Base-by-base conservation (phyloP, 257 asterid genomes). In the Cynanchum wilfordii region DNA sequence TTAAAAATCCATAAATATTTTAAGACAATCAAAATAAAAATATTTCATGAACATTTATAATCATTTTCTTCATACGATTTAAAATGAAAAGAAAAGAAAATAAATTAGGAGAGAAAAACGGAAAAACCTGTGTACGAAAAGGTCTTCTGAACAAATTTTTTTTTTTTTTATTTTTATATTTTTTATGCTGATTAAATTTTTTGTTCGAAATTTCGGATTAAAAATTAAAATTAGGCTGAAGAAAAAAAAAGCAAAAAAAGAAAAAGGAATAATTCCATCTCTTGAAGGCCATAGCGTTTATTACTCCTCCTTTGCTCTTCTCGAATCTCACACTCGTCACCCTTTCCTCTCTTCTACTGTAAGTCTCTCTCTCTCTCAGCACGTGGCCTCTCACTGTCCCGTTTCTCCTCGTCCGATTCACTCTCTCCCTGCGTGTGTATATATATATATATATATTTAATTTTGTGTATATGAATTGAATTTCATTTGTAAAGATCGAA, bases 281-380 rank as follows among this genome's bases (percentile, higher is more conserved):
- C 10, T 59, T 29, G 0, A 29, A 49, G 19, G 15, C 5, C 10
- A 6, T 51, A 52, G 52, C 52, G 65, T 70, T 22, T 22, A 55
- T 55, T 66, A 40, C 10, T 5, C 69, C 30, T 3, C 4, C 15
- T 3, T 47, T 38, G 0, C 68, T 50, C 16, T 36, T 75, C 66
- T 45, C 30, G 40, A 68, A 68, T 55, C 54, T 75, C 59, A 56
- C 60, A 67, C 68, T 56, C 69, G 73, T 67, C 77, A 52, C 55
- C 52, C 66, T 56, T 36, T 40, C n/a, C 68, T 50, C 40, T n/a
- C 42, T 44, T 54, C 20, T 54, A 42, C 58, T 22, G 77, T 58
- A 40, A 54, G 77, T 17, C 30, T 22, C 52, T 13, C 52, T 56
- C 58, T 75, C 63, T 66, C 71, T 49, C 15, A 8, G 5, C 44